Evolutionary conservation across 2,329 filamentous ascomycete genomes (phyloP), one percentile per base, ranked within the genome.

Genomic region (Neopestalotiopsis sp.): DNA sequence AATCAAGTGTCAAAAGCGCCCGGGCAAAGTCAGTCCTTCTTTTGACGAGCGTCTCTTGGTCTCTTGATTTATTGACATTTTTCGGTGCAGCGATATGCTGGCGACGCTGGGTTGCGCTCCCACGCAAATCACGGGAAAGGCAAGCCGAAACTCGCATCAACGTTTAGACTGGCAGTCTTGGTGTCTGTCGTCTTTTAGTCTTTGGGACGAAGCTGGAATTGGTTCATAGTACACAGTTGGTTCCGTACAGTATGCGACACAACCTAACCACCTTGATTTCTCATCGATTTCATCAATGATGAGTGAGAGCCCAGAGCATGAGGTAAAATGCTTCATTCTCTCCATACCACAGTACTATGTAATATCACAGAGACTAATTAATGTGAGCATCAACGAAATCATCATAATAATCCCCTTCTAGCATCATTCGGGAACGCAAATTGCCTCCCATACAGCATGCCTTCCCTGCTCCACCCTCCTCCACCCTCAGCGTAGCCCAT

Each of bases 401-500:
- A 38, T 38, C 6, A 38, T 38, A 6, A 38, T 38, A 38, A 38
- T 38, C 34, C 45, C 45, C 20, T 52, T n/a, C 45, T 52, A 17
- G 45, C 45, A 66, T 66, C 49, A 30, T 30, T 34, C 64, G 64
- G 52, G 52, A 57, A 30, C n/a, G 58, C 59, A 67, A 67, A 67
- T 67, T 67, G 66, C 66, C n/a, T 63, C 52, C 56, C 34, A 17
- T 52, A 20, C 66, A 52, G 13, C 17, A 20, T 45, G n/a, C 49
- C 59, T 34, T 28, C 34, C 6, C 34, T 30, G 52, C 56, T n/a
- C 66, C 66, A 61, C 65, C 20, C 57, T 38, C 2, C 56, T n/a
- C 66, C 66, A 61, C 65, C 20, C 57, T 38, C 2, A 32, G 52
- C 24, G 45, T 24, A 61, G 57, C 66, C 66, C 66, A 28, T 67